A percentile compares a stretch with the other conserved stretches of the same genome.
Evolutionary conservation across 2,329 filamentous ascomycete species (phyloP).

Genomic region (Sarocladium strictum): DNA sequence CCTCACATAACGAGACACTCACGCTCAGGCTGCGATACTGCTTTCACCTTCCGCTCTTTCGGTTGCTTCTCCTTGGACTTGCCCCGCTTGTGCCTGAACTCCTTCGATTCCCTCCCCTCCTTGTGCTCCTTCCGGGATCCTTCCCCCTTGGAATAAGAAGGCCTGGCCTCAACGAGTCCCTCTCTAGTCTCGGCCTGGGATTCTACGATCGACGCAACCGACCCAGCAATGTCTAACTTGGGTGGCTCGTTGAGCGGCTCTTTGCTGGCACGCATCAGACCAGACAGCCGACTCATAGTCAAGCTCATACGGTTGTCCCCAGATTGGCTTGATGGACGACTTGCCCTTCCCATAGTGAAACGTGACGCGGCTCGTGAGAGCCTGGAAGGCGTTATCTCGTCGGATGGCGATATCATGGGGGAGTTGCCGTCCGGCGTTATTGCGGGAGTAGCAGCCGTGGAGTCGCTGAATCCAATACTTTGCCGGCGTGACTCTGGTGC

Average conservation of each 20-base stretch:
- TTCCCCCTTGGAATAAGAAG: conserved; percentile 15
- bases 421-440: conserved; percentile 29
- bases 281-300: conserved; percentile 50
- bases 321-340: conserved; percentile 52
- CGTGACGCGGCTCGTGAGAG: conserved; percentile 52
- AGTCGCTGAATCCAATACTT: conserved; percentile 45
- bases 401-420: conserved; percentile 37
- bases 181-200: neutral
- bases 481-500: conserved; percentile 38
- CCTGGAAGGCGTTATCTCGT: conserved; percentile 49
- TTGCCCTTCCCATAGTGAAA: conserved; percentile 43
- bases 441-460: conserved; percentile 30
- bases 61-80: conserved; percentile 29
- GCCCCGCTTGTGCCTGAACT: conserved; percentile 24
- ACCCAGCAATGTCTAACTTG: conserved; percentile 17
- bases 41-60: conserved; percentile 30
- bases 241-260: conserved; percentile 19
- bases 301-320: conserved; percentile 53
- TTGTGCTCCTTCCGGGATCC: conserved; percentile 10
- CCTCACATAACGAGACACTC: conserved; percentile 43
- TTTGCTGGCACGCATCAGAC: conserved; percentile 45
- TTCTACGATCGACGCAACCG: neutral
- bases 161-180: neutral
- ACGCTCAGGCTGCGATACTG: conserved; percentile 33
- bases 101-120: conserved; percentile 21